phyloP scores from a whole-genome alignment of 768 basidiomycete genomes.

The Kwoniella dendrophila region DNA sequence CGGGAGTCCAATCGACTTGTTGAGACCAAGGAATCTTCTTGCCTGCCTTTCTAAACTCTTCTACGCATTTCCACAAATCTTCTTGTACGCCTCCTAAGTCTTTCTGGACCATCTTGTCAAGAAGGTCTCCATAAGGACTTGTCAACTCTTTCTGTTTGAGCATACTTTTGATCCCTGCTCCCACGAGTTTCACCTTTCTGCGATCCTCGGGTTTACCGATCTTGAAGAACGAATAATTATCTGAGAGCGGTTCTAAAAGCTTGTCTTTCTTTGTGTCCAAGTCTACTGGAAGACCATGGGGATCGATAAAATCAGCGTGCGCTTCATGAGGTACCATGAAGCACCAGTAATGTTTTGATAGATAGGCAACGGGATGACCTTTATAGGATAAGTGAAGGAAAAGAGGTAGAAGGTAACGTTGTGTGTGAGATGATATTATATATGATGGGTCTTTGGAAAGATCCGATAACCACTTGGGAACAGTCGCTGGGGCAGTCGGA shows the following conservation, averaged over 20 bases:
- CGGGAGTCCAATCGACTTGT: constrained; percentile 41
- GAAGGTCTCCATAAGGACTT: constrained; percentile 32
- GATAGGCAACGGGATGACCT: constrained; percentile 65
- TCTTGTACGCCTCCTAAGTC: constrained; percentile 16
- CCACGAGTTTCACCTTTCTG: constrained; percentile 36
- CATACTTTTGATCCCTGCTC: constrained; percentile 31
- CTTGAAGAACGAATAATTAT: constrained; percentile 35
- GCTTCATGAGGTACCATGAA: constrained; percentile 46
- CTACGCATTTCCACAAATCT: constrained; percentile 25
- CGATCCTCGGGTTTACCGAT: constrained; percentile 25
- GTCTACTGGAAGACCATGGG: constrained; percentile 38
- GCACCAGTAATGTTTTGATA: constrained; percentile 66
- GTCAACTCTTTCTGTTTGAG: constrained; percentile 31
- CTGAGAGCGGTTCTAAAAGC: constrained; percentile 16
- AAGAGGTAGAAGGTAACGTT: constrained; percentile 66
- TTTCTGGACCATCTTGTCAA: constrained; percentile 9
- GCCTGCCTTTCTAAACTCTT: constrained; percentile 29
- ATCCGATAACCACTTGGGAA: constrained; percentile 24
- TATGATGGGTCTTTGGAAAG: constrained; percentile 17
- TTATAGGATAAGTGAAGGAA: constrained; percentile 69
- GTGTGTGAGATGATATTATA: constrained; percentile 22
- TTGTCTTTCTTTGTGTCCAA: constrained; percentile 33
- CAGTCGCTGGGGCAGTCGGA: too few species aligned
- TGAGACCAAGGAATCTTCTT: constrained; percentile 29
- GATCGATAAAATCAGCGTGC: constrained; percentile 18